These are phyloP conservation scores for Candida endomychidarum DNA, from an alignment of 805 yeast genomes.

Conservation along the genomic window DNA sequence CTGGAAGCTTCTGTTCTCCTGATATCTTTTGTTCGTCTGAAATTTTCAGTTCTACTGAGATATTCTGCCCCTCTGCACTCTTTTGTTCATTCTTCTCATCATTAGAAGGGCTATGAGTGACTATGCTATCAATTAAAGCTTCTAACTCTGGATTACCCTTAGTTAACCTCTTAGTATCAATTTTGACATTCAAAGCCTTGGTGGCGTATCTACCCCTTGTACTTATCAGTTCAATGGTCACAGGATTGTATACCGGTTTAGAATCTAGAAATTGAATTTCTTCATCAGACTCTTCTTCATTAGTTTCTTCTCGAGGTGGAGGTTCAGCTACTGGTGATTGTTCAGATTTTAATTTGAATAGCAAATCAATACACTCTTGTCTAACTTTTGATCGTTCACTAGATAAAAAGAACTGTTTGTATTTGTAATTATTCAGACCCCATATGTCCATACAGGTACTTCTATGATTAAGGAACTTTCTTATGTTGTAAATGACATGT, in stretches of 20 bases:
- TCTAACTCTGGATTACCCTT: no score
- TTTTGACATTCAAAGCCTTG: conserved; percentile 4
- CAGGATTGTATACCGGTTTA: conserved; percentile 3
- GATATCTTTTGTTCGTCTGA: no score
- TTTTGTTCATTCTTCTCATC: no score
- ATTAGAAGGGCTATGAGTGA: no score
- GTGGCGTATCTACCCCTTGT: conserved; percentile 3
- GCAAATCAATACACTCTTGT: conserved; percentile 23
- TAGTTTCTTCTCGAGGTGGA: neutral
- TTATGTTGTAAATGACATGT: conserved; percentile 76
- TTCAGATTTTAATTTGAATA: conserved; percentile 19
- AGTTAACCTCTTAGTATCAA: conserved; percentile 5
- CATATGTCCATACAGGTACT: conserved; percentile 49
- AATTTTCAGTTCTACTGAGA: no score
- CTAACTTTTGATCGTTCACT: conserved; percentile 31
- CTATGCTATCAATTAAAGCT: no score
- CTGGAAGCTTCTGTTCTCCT: no score
- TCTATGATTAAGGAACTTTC: conserved; percentile 54
- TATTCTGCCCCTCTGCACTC: no score
- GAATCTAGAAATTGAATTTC: conserved; percentile 10
- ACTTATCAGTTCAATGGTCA: neutral
- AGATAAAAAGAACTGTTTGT: conserved; percentile 23
- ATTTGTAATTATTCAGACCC: conserved; percentile 25
- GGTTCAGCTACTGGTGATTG: neutral
- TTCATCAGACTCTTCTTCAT: conserved; percentile 11